A percentile compares a stretch with the other conserved stretches of the same genome.
These are phyloP conservation scores for Monilinia laxa DNA, from an alignment of 2,329 filamentous ascomycete genomes.

Conservation along the genomic window DNA sequence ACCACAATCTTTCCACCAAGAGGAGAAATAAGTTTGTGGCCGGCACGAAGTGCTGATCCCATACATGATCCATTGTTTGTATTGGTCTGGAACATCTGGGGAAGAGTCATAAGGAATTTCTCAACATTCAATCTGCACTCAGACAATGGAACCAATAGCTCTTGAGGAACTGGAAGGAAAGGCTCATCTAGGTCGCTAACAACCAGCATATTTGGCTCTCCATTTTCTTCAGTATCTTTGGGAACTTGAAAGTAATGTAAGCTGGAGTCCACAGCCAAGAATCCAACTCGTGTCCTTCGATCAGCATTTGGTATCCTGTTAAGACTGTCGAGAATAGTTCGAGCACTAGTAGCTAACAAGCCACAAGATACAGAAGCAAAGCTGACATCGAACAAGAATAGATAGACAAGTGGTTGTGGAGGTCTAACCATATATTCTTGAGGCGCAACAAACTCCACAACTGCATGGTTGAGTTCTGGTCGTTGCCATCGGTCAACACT, in stretches of 20 bases:
- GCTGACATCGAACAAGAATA: constrained; percentile 94
- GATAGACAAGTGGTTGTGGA: constrained; percentile 90
- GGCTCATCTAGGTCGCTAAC: constrained; percentile 95
- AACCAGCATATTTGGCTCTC: constrained; percentile 86
- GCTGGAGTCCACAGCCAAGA: constrained; percentile 91
- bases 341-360: constrained; percentile 84
- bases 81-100: constrained; percentile 95
- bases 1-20: constrained; percentile 95
- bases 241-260: constrained; percentile 96
- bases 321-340: constrained; percentile 91
- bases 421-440: constrained; percentile 99
- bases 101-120: constrained; percentile 83
- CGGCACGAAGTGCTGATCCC: constrained; percentile 88
- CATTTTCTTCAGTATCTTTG: constrained; percentile 79
- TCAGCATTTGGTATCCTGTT: constrained; percentile 98
- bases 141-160: constrained; percentile 83
- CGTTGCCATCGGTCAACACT: constrained; percentile 89
- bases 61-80: constrained; percentile 88
- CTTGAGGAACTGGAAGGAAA: constrained; percentile 89
- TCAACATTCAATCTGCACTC: constrained; percentile 92
- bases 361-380: constrained; percentile 87
- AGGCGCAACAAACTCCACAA: constrained; percentile 95
- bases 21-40: constrained; percentile 92
- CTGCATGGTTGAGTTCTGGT: constrained; percentile 90
- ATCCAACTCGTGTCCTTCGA: constrained; percentile 85